Base-by-base conservation (phyloP, 306 rosid genomes). In the Nissolia schottii region DNA sequence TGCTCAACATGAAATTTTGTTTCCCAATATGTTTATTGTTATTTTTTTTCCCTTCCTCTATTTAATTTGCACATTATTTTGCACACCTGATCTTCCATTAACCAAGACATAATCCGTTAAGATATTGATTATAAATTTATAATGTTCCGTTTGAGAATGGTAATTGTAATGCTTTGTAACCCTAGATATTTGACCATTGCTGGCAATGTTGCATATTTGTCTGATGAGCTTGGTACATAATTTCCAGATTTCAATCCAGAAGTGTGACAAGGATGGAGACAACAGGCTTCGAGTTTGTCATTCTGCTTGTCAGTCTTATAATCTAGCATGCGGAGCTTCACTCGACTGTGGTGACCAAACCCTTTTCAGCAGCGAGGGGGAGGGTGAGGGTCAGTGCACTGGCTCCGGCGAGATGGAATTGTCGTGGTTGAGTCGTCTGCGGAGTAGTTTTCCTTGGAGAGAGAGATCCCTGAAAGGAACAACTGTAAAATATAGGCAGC, bases 341-440 rank as follows among this genome's bases (percentile, higher is more conserved):
- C 89, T 93, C 7, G 98, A 93, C 73, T 93, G 98, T 80, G 82
- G 86, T 3, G 98, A 93, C 64, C 98, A 90, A 81, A 93, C 97
- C 76, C 87, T 93, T 11, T 93, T 93, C 84, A 93, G 96, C 80
- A 88, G 90, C 5, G 78, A 84, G 74, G 91, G 78, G 31, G 98
- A 85, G 67, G 93, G 86, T 0, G 92, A 86, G 79, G 92, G 84
- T 55, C 93, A 89, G 43, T 93, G 97, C 85, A 93, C 98, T 1
- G 97, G 98, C 43, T 86, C 91, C 18, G 83, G 90, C 48, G 89
- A 85, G 81, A 81, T 84, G 81, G 86, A 89, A 59, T 41, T 81
- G 34, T 87, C 96, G 0, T 90, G 92, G 96, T 63, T 78, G 68
- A 84, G 68, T 77, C 80, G 88, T 43, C 7, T 90, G 16, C 78